These are phyloP conservation scores for Cucumis cinereus DNA, from an alignment of 306 rosid genomes.

Conservation along the genomic window DNA sequence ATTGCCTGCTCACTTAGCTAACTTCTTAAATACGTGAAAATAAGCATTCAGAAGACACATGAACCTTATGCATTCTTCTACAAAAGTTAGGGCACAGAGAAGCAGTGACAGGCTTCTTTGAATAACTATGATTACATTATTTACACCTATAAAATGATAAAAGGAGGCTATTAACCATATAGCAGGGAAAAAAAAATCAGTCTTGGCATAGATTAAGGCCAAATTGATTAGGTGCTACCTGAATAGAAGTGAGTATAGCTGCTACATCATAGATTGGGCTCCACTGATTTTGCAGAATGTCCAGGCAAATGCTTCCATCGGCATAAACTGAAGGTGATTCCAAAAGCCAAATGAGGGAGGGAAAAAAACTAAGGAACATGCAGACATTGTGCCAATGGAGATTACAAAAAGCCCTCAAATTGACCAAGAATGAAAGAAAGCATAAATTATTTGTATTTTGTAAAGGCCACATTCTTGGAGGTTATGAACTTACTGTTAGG, in stretches of 20 bases:
- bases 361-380: not conserved
- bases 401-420: not conserved
- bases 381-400: not conserved
- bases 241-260: constrained; percentile 93
- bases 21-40: not conserved
- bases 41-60: not conserved
- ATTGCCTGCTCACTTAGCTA: not conserved
- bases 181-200: not conserved
- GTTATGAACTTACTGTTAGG: constrained; percentile 65
- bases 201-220: not conserved
- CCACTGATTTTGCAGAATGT: constrained; percentile 94
- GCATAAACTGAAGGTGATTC: constrained; percentile 55
- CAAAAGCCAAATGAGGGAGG: not conserved
- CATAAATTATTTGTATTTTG: not conserved
- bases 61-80: not conserved
- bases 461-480: not conserved
- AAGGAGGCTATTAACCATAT: not conserved
- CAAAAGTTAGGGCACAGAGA: not conserved
- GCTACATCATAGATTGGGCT: constrained; percentile 97
- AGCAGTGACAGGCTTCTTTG: not conserved
- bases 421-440: not conserved
- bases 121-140: not conserved
- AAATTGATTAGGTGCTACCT: constrained; percentile 38
- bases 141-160: not conserved
- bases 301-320: constrained; percentile 97